These are phyloP conservation scores for Salix brachista DNA, from an alignment of 345 rosid species.

Conservation along the genomic window DNA sequence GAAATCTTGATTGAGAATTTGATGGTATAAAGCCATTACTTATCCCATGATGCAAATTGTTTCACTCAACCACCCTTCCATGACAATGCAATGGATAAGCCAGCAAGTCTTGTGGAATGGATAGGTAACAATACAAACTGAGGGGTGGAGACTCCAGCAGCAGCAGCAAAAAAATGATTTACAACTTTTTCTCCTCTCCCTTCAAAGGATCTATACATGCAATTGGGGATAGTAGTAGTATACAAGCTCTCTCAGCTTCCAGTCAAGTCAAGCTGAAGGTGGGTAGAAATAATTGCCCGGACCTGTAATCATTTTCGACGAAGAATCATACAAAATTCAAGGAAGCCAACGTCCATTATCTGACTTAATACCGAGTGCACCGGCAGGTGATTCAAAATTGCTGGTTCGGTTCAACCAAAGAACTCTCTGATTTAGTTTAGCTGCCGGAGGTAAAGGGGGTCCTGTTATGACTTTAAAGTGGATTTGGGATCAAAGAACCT, in stretches of 20 bases:
- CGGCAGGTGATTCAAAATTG: conserved; percentile 42
- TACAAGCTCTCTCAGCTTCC: conserved; percentile 26
- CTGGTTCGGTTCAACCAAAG: conserved; percentile 14
- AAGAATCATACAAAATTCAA: conserved; percentile 7
- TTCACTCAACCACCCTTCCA: background rate
- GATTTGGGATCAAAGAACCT: conserved; percentile 68
- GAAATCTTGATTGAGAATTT: background rate
- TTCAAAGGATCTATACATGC: conserved; percentile 35
- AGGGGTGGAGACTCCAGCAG: background rate
- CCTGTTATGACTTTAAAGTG: conserved; percentile 20
- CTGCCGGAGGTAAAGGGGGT: background rate
- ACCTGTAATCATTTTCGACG: conserved; percentile 4
- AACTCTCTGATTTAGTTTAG: background rate
- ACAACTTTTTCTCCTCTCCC: conserved; percentile 21
- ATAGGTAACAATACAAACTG: conserved; percentile 13
- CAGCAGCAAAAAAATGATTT: conserved; percentile 19
- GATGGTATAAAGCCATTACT: background rate
- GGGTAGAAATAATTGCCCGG: conserved; percentile 26
- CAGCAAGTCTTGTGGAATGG: background rate
- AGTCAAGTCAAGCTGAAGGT: conserved; percentile 26
- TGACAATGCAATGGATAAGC: background rate
- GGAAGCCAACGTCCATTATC: conserved; percentile 8
- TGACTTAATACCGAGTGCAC: conserved; percentile 5
- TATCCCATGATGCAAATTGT: background rate
- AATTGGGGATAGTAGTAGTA: conserved; percentile 24